Percentiles rank a stretch among this genome's conserved stretches.
Conservation (phyloP, 192 early-diverging fungal genomes). For the Backusella liffmaniae region DNA sequence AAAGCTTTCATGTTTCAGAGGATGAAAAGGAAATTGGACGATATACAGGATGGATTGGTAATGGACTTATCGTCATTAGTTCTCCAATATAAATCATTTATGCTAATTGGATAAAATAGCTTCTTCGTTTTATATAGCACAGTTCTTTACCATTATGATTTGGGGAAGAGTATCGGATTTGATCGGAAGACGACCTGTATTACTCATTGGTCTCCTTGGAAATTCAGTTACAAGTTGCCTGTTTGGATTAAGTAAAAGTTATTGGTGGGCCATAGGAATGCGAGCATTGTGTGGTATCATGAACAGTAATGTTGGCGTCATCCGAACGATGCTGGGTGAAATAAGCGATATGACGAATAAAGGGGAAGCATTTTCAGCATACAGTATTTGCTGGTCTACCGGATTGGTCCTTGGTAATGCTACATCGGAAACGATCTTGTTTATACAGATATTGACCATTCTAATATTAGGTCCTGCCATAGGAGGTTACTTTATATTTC, state of each 20-base stretch:
- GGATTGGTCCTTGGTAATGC: constrained; percentile 29
- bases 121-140: constrained; percentile 67
- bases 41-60: constrained; percentile 72
- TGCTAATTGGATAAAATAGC: constrained; percentile 29
- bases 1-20: constrained; percentile 66
- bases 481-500: constrained; percentile 80
- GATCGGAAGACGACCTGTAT: constrained; percentile 75
- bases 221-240: constrained; percentile 65
- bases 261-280: constrained; percentile 57
- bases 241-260: constrained; percentile 69
- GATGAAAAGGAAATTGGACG: constrained; percentile 77
- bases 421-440: too few relatives aligned
- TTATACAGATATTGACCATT: neutral
- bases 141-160: constrained; percentile 63
- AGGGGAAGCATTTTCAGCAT: constrained; percentile 71
- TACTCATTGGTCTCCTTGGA: constrained; percentile 78
- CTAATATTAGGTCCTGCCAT: constrained; percentile 44
- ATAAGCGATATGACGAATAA: constrained; percentile 82
- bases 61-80: neutral
- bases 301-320: constrained; percentile 78
- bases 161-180: constrained; percentile 78
- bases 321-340: constrained; percentile 82
- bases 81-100: neutral
- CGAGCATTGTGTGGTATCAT: constrained; percentile 66
- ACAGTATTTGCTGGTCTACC: constrained; percentile 69